Percentiles rank a stretch among this genome's conserved stretches.
phyloP scores from a whole-genome alignment of 2,329 filamentous ascomycete species.

The Chaetomiaceae sp. region DNA sequence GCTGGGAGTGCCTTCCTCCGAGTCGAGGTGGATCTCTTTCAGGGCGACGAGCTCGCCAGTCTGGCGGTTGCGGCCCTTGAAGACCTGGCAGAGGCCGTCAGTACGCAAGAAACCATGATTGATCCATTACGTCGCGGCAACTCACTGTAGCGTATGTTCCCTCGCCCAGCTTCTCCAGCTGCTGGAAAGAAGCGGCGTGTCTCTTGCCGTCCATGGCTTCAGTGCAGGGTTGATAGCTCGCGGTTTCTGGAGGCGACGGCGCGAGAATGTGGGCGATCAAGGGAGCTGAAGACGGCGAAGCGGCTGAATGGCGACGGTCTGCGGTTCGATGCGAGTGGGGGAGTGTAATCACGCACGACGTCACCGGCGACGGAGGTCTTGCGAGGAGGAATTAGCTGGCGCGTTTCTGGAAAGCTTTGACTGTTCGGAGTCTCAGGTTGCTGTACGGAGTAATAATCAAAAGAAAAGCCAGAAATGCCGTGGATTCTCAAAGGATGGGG shows the following conservation, averaged over 20 bases:
- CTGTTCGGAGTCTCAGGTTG: too few species aligned
- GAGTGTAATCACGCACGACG: slow-evolving; percentile 36
- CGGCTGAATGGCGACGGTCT: slow-evolving; percentile 32
- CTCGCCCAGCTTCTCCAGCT: slow-evolving; percentile 97
- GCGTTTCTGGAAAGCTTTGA: too few species aligned
- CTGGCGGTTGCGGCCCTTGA: slow-evolving; percentile 92
- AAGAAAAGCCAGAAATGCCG: too few species aligned
- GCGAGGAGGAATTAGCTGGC: too few species aligned
- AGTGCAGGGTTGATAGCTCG: slow-evolving; percentile 2
- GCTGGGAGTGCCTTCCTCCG: slow-evolving; percentile 93
- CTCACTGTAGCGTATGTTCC: slow-evolving; percentile 95
- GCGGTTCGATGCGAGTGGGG: slow-evolving; percentile 32
- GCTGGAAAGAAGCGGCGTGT: slow-evolving; percentile 96
- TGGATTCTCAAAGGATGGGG: too few species aligned
- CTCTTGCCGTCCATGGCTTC: slow-evolving; percentile 78
- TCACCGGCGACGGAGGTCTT: slow-evolving; percentile 36
- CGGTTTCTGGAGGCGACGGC: not conserved
- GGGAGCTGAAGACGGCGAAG: slow-evolving; percentile 26
- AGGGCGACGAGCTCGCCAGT: slow-evolving; percentile 94
- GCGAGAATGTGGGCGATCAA: slow-evolving; percentile 1
- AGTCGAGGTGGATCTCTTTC: slow-evolving; percentile 98
- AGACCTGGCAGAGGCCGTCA: slow-evolving; percentile 60
- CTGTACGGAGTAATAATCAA: too few species aligned
- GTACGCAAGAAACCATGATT: not conserved
- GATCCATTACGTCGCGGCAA: slow-evolving; percentile 15